Percentiles rank a stretch among this genome's conserved stretches.
phyloP scores from a whole-genome alignment of 108 stramenopile genomes.

The Fistulifera pelliculosa region DNA sequence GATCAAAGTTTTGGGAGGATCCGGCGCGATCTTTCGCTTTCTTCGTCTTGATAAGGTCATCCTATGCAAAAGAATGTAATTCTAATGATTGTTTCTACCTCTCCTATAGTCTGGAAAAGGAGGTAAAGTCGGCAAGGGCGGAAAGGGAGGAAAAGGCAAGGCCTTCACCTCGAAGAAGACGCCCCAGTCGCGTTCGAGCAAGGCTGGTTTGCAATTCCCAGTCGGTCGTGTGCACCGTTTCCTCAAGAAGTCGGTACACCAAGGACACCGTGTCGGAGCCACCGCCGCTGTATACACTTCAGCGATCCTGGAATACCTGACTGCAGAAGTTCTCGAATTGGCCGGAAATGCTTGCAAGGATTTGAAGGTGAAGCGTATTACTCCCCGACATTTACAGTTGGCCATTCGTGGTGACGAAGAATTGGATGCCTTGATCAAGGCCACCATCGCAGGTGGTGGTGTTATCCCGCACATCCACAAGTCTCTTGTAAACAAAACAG shows the following conservation, averaged over 20 bases:
- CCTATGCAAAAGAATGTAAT: no score
- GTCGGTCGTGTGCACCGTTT: constrained; percentile 99
- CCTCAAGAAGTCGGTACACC: constrained; percentile 92
- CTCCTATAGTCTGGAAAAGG: constrained; percentile 75
- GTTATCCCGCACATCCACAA: constrained; percentile 99
- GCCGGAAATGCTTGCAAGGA: constrained; percentile 99
- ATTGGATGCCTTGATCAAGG: constrained; percentile 98
- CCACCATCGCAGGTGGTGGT: constrained; percentile 99
- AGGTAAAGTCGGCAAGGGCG: constrained; percentile 98
- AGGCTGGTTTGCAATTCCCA: constrained; percentile 98
- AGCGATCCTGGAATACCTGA: constrained; percentile 98
- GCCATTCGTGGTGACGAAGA: constrained; percentile 99
- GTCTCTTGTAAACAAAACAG: constrained; percentile 96
- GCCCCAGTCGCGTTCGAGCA: constrained; percentile 94
- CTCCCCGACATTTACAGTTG: constrained; percentile 97
- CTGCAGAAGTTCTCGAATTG: constrained; percentile 98
- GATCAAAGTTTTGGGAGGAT: no score
- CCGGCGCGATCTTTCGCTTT: no score
- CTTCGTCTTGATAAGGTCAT: no score
- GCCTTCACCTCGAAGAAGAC: constrained; percentile 94
- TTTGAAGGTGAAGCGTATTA: constrained; percentile 99
- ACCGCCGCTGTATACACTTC: constrained; percentile 99
- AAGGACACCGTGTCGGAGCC: constrained; percentile 94
- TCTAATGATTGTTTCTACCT: background rate
- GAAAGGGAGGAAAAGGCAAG: constrained; percentile 91